Evolutionary conservation across 73 alveolate genomes (phyloP).

Genomic region (Paramecium octaurelia): DNA sequence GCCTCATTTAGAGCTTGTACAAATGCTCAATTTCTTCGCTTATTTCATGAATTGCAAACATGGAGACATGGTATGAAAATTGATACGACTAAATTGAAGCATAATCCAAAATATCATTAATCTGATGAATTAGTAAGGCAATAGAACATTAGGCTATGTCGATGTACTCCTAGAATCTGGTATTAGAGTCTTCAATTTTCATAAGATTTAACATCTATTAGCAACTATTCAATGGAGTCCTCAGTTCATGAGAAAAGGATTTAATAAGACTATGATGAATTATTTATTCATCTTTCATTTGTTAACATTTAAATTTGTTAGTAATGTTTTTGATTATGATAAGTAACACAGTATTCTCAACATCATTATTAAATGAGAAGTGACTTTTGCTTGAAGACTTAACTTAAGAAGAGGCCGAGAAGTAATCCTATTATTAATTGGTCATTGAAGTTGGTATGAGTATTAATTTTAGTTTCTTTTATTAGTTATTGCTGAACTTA

Average conservation of each 20-base stretch:
- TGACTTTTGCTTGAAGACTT: not conserved
- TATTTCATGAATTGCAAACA: not conserved
- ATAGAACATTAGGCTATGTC: constrained; percentile 1
- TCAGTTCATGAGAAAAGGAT: constrained; percentile 55
- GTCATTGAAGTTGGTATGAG: not conserved
- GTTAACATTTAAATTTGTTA: not conserved
- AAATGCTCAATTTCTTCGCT: not conserved
- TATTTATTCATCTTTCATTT: not conserved
- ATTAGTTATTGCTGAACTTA: not conserved
- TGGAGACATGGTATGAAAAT: not conserved
- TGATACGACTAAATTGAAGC: constrained; percentile 1
- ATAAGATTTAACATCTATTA: not conserved
- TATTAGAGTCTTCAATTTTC: not conserved
- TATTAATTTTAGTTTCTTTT: not conserved
- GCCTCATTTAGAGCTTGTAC: not conserved
- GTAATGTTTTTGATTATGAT: not conserved
- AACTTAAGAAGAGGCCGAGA: not conserved
- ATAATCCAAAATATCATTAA: constrained; percentile 57
- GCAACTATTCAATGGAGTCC: constrained; percentile 62
- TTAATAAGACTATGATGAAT: not conserved
- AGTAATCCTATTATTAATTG: not conserved
- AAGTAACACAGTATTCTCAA: not conserved
- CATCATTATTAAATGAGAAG: not conserved
- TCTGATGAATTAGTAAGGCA: not conserved
- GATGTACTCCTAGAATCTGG: not conserved